A percentile compares a stretch with the other conserved stretches of the same genome.
These are phyloP conservation scores for Fusarium sp. DNA, from an alignment of 2,329 filamentous ascomycete genomes.

Conservation along the genomic window DNA sequence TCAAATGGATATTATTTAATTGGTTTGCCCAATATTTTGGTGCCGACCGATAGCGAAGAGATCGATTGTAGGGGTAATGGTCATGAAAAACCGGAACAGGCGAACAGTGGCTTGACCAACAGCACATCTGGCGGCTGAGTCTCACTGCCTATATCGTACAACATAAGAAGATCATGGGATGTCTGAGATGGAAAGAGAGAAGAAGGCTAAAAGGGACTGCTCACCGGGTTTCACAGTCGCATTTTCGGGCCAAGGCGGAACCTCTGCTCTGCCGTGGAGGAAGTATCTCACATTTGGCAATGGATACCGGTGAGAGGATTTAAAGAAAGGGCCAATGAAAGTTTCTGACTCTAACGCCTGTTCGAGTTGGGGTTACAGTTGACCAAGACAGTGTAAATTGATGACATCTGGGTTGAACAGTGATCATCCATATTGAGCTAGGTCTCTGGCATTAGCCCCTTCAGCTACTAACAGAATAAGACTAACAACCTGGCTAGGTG, in stretches of 20 bases:
- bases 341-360: not conserved
- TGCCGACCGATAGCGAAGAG: not conserved
- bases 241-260: not conserved
- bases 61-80: constrained; percentile 14
- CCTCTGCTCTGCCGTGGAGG: not conserved
- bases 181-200: constrained; percentile 3
- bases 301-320: not conserved
- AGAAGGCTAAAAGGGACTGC: constrained; percentile 13
- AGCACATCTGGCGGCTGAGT: not conserved
- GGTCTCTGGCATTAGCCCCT: not conserved
- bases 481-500: not conserved
- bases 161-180: not conserved
- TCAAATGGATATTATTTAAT: not conserved
- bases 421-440: constrained; percentile 25
- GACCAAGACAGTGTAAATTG: constrained; percentile 14
- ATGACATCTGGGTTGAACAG: not conserved
- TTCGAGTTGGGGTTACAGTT: constrained; percentile 12
- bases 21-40: constrained; percentile 18
- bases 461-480: not conserved
- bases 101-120: constrained; percentile 4
- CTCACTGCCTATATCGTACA: not conserved
- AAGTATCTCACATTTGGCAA: not conserved
- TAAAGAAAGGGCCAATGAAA: not conserved
- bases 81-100: constrained; percentile 12
- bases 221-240: not conserved